These are phyloP conservation scores for Suhomyces yuchorum DNA, from an alignment of 1,139 yeast species.

Conservation along the genomic window DNA sequence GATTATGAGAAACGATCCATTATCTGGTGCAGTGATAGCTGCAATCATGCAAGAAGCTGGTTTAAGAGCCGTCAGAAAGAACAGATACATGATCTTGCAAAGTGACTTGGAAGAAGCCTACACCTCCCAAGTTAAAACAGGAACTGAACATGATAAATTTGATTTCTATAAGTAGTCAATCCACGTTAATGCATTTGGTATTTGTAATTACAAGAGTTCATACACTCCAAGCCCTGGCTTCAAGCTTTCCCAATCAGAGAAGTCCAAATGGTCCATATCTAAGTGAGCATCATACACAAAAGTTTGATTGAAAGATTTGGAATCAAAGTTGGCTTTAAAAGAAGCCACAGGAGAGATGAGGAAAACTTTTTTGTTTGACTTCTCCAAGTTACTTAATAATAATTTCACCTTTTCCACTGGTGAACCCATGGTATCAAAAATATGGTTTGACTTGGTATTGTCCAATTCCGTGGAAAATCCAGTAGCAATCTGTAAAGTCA, in stretches of 20 bases:
- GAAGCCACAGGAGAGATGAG: slow-evolving; percentile 56
- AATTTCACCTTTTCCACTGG: slow-evolving; percentile 29
- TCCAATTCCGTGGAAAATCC: slow-evolving; percentile 22
- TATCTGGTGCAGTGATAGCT: slow-evolving; percentile 96
- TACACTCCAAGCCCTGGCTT: slow-evolving; percentile 63
- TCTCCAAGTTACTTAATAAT: slow-evolving; percentile 18
- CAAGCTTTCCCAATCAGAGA: slow-evolving; percentile 44
- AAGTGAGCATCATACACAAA: slow-evolving; percentile 55
- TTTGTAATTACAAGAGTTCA: slow-evolving; percentile 29
- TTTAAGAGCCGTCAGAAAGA: slow-evolving; percentile 95
- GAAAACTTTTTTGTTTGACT: slow-evolving; percentile 21
- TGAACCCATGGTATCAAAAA: slow-evolving; percentile 63
- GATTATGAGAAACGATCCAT: slow-evolving; percentile 92
- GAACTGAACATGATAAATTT: slow-evolving; percentile 93
- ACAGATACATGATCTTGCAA: slow-evolving; percentile 93
- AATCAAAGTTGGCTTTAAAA: slow-evolving; percentile 29
- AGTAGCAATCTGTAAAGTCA: slow-evolving; percentile 22
- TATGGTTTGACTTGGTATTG: slow-evolving; percentile 17
- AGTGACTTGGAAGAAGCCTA: slow-evolving; percentile 97
- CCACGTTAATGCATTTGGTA: slow-evolving; percentile 2
- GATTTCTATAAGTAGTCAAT: slow-evolving; percentile 79
- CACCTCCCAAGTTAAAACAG: slow-evolving; percentile 93
- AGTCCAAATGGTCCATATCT: slow-evolving; percentile 72
- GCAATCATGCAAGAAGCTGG: slow-evolving; percentile 99
- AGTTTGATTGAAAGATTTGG: slow-evolving; percentile 23